phyloP scores from a whole-genome alignment of 2,329 filamentous ascomycete species.

The Colletotrichum sp. region DNA sequence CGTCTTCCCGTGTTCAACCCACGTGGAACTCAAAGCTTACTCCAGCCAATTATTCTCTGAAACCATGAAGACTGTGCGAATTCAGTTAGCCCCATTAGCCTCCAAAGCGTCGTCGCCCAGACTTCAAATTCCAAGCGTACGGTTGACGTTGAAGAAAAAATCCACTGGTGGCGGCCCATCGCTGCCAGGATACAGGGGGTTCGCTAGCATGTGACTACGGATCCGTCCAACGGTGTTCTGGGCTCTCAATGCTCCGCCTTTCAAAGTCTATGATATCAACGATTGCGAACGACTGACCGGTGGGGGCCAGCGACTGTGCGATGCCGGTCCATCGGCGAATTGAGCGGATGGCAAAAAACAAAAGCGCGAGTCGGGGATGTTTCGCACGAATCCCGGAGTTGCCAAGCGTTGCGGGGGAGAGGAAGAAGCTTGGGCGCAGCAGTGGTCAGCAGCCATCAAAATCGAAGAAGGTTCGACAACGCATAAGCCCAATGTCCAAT shows the following conservation, averaged over 20 bases:
- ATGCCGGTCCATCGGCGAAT: background rate
- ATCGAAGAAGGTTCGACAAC: background rate
- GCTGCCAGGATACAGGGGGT: background rate
- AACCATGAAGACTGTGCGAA: background rate
- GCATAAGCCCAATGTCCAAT: background rate
- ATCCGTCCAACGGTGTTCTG: background rate
- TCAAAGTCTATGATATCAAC: background rate
- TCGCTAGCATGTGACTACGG: background rate
- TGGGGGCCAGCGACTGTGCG: background rate
- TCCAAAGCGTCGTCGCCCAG: background rate
- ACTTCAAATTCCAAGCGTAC: background rate
- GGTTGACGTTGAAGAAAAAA: background rate
- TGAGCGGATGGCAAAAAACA: background rate
- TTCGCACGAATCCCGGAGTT: conserved; percentile 19
- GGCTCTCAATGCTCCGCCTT: background rate
- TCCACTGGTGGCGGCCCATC: background rate
- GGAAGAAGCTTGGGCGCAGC: background rate
- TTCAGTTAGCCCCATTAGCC: background rate
- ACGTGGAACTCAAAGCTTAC: background rate
- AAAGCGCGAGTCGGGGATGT: conserved; percentile 12
- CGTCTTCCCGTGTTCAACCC: background rate
- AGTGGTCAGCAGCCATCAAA: background rate
- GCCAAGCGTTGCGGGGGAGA: background rate
- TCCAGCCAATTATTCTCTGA: background rate
- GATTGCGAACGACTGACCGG: background rate